These are phyloP conservation scores for Exophiala mesophila DNA, from an alignment of 2,329 filamentous ascomycete species.

Conservation along the genomic window DNA sequence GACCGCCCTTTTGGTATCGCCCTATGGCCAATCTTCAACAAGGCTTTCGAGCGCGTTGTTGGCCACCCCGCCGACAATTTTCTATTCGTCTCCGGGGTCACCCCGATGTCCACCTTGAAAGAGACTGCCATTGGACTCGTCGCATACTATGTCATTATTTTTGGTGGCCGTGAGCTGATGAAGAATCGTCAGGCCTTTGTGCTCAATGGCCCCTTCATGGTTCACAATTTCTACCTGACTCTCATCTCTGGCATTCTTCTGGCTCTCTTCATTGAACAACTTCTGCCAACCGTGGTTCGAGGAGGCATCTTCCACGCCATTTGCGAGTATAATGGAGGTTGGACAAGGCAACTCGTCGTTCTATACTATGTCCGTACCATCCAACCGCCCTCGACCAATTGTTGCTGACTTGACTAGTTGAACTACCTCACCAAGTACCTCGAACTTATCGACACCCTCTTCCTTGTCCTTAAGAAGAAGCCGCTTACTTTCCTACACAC, in stretches of 20 bases:
- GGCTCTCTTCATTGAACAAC: conserved; percentile 82
- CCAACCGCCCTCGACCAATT: neutral
- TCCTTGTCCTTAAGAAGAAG: conserved; percentile 99
- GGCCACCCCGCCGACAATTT: conserved; percentile 87
- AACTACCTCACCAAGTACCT: conserved; percentile 99
- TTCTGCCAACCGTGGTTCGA: conserved; percentile 75
- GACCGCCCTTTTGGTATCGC: conserved; percentile 88
- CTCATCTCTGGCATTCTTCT: conserved; percentile 75
- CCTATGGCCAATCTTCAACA: conserved; percentile 92
- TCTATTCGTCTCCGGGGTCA: conserved; percentile 72
- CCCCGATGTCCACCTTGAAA: conserved; percentile 84
- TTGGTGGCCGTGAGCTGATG: conserved; percentile 90
- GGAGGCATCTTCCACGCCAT: conserved; percentile 85
- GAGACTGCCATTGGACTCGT: conserved; percentile 75
- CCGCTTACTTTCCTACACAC: conserved; percentile 97
- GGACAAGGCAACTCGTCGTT: conserved; percentile 88
- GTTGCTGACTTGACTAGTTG: conserved; percentile 52
- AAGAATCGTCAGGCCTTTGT: conserved; percentile 78
- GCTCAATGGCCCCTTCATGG: conserved; percentile 82
- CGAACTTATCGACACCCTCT: conserved; percentile 90
- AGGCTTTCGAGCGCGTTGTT: conserved; percentile 68
- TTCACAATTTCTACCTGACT: conserved; percentile 95
- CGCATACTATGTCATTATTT: conserved; percentile 89
- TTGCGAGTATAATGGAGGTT: conserved; percentile 71
- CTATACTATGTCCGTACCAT: conserved; percentile 81